Percentiles rank a stretch among this genome's conserved stretches.
These are phyloP conservation scores for Globisporangium spinosum DNA, from an alignment of 352 stramenopile species.

Conservation along the genomic window DNA sequence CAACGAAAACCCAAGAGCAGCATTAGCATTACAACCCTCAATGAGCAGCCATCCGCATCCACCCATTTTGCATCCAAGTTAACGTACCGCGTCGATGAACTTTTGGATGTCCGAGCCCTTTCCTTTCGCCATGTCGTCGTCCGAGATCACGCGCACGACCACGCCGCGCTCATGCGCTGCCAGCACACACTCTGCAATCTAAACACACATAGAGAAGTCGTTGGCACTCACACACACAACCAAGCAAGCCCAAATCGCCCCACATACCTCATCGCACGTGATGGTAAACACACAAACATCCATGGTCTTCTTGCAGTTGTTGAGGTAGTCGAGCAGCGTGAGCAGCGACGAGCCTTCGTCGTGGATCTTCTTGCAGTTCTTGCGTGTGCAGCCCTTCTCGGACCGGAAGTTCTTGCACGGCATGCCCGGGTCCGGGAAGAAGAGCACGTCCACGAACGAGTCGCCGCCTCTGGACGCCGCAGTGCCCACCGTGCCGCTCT, in stretches of 20 bases:
- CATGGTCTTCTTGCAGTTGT: conserved; percentile 40
- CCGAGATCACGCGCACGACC: conserved; percentile 57
- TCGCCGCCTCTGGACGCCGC: conserved; percentile 21
- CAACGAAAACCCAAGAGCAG: background rate
- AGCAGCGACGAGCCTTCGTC: conserved; percentile 55
- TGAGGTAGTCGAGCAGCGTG: conserved; percentile 46
- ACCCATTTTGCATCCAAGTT: no score
- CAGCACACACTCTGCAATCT: conserved; percentile 62
- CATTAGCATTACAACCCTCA: no score
- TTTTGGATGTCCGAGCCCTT: conserved; percentile 69
- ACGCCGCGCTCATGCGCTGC: conserved; percentile 50
- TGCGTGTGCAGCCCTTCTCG: conserved; percentile 47
- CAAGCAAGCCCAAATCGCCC: background rate
- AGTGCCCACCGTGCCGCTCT: background rate
- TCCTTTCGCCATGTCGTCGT: conserved; percentile 55
- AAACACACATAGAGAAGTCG: background rate
- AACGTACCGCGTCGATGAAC: conserved; percentile 59
- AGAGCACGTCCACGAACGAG: conserved; percentile 69
- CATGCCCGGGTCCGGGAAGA: conserved; percentile 65
- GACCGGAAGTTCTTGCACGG: conserved; percentile 56
- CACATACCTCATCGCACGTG: conserved; percentile 57
- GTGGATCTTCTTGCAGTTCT: conserved; percentile 66
- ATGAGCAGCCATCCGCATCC: no score
- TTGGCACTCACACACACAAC: background rate
- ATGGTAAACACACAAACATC: conserved; percentile 77